Evolutionary conservation across 208 protist genomes (phyloP), one percentile per base, ranked within the genome.

Genomic region (Leishmania guyanensis): DNA sequence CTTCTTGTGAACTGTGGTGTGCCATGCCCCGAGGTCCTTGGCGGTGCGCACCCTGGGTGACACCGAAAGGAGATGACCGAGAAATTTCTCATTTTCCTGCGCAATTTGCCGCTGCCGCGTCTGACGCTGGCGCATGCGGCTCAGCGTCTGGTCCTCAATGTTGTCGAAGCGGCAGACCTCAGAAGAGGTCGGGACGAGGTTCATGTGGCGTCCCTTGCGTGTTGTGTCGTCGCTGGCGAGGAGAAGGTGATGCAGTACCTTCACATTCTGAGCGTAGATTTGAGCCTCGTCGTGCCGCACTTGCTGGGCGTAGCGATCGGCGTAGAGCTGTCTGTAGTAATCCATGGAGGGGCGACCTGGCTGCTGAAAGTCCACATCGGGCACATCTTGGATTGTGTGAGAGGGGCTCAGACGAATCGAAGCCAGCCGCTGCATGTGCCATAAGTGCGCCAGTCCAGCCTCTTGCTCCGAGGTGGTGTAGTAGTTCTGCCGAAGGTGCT

Each of bases 371-470:
- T 95, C 87, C 1, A 93, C 88, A 0, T 89, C 87, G 3, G 87
- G 86, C 8, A 64, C 82, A 80, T 90, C 90, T 22, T 86, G 82
- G 36, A 93, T 92, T 12, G 87, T 89, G 68, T 86, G 81, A 22
- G 68, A 80, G 2, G 86, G 73, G 17, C 76, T 80, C 17, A 95
- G 82, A 16, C 89, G 88, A 4, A 88, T 82, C 12, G 80, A 77
- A 2, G 92, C 92, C 16, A 95, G 82, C 3, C 81, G 85, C 71
- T 94, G 85, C 75, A 91, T 71, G 78, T 95, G 92, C 89, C 90
- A 93, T 58, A 95, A 77, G 80, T 95, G 92, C 14, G 78, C 71
- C 22, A 95, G 36, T 3, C 90, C 92, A 0, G 85, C 88, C 39
- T 91, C 87, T n/a, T 86, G 74, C 72, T 89, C 81, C 29, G 79